Evolutionary conservation across 2,329 filamentous ascomycete genomes (phyloP).

Genomic region (Epichloe elymi): DNA sequence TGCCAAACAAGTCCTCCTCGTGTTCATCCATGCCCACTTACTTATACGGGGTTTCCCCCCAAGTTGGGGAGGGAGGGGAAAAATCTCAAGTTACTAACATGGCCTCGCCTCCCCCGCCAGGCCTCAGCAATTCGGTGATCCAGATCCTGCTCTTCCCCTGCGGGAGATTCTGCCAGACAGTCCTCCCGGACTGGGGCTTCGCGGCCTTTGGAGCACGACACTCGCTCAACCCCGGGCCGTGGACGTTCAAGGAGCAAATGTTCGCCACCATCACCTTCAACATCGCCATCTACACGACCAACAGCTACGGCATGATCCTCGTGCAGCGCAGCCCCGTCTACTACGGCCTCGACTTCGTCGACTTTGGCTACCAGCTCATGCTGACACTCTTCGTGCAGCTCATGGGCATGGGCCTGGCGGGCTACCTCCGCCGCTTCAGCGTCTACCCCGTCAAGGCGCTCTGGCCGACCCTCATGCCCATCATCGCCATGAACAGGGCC

Average conservation of each 20-base stretch:
- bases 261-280: slow-evolving; percentile 47
- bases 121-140: slow-evolving; percentile 22
- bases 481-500: slow-evolving; percentile 32
- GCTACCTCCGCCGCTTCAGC: slow-evolving; percentile 33
- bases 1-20: too few relatives aligned
- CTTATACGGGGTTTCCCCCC: too few relatives aligned
- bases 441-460: slow-evolving; percentile 38
- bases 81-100: background rate
- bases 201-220: slow-evolving; percentile 27
- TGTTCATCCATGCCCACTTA: too few relatives aligned
- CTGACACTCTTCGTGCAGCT: slow-evolving; percentile 34
- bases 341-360: slow-evolving; percentile 26
- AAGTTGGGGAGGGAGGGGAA: too few relatives aligned
- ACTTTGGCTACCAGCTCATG: slow-evolving; percentile 33
- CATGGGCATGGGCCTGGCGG: slow-evolving; percentile 42
- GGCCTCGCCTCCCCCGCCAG: slow-evolving; percentile 6
- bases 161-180: slow-evolving; percentile 27
- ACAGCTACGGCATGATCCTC: slow-evolving; percentile 34
- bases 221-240: slow-evolving; percentile 38
- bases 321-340: slow-evolving; percentile 31
- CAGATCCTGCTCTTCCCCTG: slow-evolving; percentile 26
- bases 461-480: slow-evolving; percentile 37
- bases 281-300: slow-evolving; percentile 31
- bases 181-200: slow-evolving; percentile 32
- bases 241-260: slow-evolving; percentile 47